Base-by-base conservation (phyloP, 192 early-diverging fungal genomes). In the Entomortierella parvispora region DNA sequence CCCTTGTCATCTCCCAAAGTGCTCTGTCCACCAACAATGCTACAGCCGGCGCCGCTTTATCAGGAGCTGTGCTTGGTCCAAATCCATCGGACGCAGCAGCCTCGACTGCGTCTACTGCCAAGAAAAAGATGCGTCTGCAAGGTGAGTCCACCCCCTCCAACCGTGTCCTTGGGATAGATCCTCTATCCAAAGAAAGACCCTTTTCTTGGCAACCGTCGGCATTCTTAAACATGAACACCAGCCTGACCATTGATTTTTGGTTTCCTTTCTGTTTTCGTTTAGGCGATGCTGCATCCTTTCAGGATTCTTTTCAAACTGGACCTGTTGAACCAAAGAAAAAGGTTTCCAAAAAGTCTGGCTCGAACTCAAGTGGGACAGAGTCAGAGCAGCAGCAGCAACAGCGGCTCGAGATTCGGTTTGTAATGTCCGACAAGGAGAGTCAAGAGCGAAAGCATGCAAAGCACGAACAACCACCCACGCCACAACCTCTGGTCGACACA, bases 381-480 rank as follows among this genome's bases (percentile, higher is more conserved):
- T 14, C 43, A 32, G 25, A 28, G 17, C 11, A 50, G 49, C 37
- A 51, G 12, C 37, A 74, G 5, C 23, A 58, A 3, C 45, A 62
- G 10, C 64, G 49, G 22, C 25, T 65, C 12, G 68, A 70, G 68
- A 71, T 71, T 33, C 69, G 69, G 0, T 76, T 76, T 49, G 72
- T 76, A 0, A 67, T 76, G 26, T 40, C 69, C 12, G 69, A 71
- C 34, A 71, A 71, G 65, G 72, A 76, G 31, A 58, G 55, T 26
- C 72, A 68, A 26, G 70, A 58, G 25, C 22, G 43, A n/a, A 51
- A 58, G 20, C 23, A 11, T 0, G 1, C 23, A 23, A 65, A 75
- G 15, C 49, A 45, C 31, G 17, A 34, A 49, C 64, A 4, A 53
- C 64, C 8, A 22, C 55, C 32, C 34, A 53, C 3, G 25, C 28